Conservation (phyloP, 495 filamentous ascomycete genomes). For the Penicillium flavigenum region DNA sequence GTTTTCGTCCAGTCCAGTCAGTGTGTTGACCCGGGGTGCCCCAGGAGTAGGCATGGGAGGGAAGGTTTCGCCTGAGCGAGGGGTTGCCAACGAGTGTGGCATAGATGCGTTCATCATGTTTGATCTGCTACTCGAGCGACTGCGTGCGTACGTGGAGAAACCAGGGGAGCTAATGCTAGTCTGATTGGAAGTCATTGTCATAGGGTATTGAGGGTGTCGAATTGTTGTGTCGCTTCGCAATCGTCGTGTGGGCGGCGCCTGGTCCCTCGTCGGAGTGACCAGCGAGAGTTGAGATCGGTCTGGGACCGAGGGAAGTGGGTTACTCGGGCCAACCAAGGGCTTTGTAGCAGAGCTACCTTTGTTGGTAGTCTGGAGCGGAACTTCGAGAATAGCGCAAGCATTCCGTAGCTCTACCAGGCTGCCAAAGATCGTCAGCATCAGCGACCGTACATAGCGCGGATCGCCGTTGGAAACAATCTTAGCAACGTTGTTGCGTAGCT, state of each 20-base stretch:
- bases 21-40: slow-evolving; percentile 48
- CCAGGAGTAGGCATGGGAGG: slow-evolving; percentile 51
- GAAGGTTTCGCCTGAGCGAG: slow-evolving; percentile 79
- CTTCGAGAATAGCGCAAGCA: slow-evolving; percentile 46
- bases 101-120: slow-evolving; percentile 49
- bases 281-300: slow-evolving; percentile 49
- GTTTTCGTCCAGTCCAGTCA: slow-evolving; percentile 59
- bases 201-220: slow-evolving; percentile 51
- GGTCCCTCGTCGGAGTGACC: slow-evolving; percentile 61
- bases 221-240: slow-evolving; percentile 62
- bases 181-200: slow-evolving; percentile 30
- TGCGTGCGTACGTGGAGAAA: slow-evolving; percentile 38
- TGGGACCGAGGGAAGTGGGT: slow-evolving; percentile 17
- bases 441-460: slow-evolving; percentile 72
- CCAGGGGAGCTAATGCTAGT: slow-evolving; percentile 37
- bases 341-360: slow-evolving; percentile 30
- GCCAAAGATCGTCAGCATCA: slow-evolving; percentile 78
- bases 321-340: slow-evolving; percentile 26
- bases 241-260: slow-evolving; percentile 48
- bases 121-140: slow-evolving; percentile 52
- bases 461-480: slow-evolving; percentile 74
- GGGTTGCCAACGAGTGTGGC: slow-evolving; percentile 57
- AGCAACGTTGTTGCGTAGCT: slow-evolving; percentile 66
- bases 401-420: slow-evolving; percentile 74
- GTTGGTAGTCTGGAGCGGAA: slow-evolving; percentile 25